Evolutionary conservation across 257 asterid species (phyloP).

Genomic region (Solanum okadae): DNA sequence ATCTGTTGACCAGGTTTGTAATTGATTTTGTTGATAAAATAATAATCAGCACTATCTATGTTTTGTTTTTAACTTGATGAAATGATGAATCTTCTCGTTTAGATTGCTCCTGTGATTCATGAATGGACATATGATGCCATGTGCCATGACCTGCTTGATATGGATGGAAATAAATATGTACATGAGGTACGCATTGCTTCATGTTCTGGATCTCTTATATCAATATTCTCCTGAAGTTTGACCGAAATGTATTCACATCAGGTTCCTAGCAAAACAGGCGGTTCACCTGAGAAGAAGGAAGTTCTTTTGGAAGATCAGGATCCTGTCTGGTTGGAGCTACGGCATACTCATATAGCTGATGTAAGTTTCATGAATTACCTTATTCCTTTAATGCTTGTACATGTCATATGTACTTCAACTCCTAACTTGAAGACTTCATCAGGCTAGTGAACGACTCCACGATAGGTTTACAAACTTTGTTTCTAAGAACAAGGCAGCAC

Average conservation of each 20-base stretch:
- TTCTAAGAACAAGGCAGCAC: slow-evolving; percentile 97
- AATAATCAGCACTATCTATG: background rate
- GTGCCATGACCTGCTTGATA: slow-evolving; percentile 92
- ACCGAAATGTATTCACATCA: slow-evolving; percentile 5
- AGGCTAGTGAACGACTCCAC: slow-evolving; percentile 84
- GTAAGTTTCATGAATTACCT: slow-evolving; percentile 25
- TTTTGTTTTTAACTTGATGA: background rate
- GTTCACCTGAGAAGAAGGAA: slow-evolving; percentile 72
- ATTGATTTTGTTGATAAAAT: background rate
- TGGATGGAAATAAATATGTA: slow-evolving; percentile 80
- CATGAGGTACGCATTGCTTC: slow-evolving; percentile 56
- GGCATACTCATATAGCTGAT: slow-evolving; percentile 92
- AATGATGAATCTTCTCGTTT: slow-evolving; percentile 4
- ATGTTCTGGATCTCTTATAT: background rate
- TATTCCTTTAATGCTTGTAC: background rate
- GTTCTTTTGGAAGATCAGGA: slow-evolving; percentile 87
- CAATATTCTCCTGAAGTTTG: slow-evolving; percentile 15
- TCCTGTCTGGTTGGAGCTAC: slow-evolving; percentile 92
- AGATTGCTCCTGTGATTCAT: slow-evolving; percentile 96
- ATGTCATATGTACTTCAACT: slow-evolving; percentile 7
- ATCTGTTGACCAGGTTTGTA: slow-evolving; percentile 79
- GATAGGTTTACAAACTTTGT: slow-evolving; percentile 85
- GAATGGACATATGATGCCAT: slow-evolving; percentile 99
- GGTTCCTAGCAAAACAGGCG: slow-evolving; percentile 85
- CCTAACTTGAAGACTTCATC: slow-evolving; percentile 11